A percentile compares a stretch with the other conserved stretches of the same genome.
Evolutionary conservation across 495 filamentous ascomycete species (phyloP).

Genomic region (Neurospora sp.): DNA sequence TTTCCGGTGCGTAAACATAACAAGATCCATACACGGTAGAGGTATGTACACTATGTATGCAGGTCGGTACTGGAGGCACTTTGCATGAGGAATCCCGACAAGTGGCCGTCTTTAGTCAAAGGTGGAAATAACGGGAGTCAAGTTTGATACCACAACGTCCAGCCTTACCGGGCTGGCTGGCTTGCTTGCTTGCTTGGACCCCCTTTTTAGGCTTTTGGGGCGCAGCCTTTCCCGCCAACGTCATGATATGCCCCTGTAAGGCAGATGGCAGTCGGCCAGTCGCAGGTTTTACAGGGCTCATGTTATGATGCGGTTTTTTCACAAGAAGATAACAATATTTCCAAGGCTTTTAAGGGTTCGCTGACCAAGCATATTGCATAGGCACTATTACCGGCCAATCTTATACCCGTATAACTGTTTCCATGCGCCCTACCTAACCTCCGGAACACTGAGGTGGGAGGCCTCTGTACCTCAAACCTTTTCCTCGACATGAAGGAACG

Average conservation of each 20-base stretch:
- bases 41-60: not conserved
- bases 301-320: not conserved
- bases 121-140: not conserved
- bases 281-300: not conserved
- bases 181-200: not conserved
- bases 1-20: not conserved
- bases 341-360: not conserved
- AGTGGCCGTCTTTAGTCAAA: not conserved
- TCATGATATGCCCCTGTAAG: not conserved
- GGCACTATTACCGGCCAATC: not conserved
- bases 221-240: not conserved
- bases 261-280: not conserved
- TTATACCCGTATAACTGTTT: not conserved
- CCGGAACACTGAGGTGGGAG: not conserved
- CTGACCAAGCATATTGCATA: not conserved
- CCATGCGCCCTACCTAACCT: not conserved
- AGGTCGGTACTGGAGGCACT: not conserved
- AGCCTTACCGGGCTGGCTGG: not conserved
- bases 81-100: not conserved
- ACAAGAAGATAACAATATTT: not conserved
- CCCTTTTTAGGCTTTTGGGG: not conserved
- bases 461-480: not conserved
- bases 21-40: not conserved
- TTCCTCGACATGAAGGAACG: not conserved
- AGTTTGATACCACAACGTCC: not conserved